Base-by-base conservation (phyloP, 2,329 filamentous ascomycete genomes). In the Botrytis tulipae region DNA sequence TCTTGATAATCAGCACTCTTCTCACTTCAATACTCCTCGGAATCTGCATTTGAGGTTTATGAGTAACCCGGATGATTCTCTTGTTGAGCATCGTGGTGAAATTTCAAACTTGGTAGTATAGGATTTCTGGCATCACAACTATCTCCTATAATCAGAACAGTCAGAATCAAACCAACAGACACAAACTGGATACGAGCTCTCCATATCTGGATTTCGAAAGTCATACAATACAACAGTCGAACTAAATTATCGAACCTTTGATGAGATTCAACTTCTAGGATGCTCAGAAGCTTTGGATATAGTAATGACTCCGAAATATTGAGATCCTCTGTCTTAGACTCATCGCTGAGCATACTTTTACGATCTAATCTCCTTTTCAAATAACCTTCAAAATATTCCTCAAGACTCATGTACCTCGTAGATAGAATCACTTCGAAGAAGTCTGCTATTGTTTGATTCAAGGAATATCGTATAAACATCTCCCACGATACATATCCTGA, bases 211-310 rank as follows among this genome's bases (percentile, higher is more conserved):
- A 51, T 7, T 51, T n/a, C 10, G 48, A 7, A n/a, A 51, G 48
- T 1, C n/a, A n/a, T 14, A 22, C 4, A n/a, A n/a, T 3, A 51
- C 4, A 51, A 2, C 9, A 48, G 3, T 25, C 0, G 4, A 12
- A 25, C 1, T 25, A n/a, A n/a, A n/a, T n/a, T 5, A 48, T 12
- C 9, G 22, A 12, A 12, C 12, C 9, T 25, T 48, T 4, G 22
- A 25, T 48, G 5, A 22, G 1, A 48, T 25, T 12, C 0, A 25
- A 48, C 22, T 48, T 48, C 9, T 12, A 4, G 10, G 46, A 12
- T 42, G 22, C 10, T 4, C 12, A 14, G 10, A 51, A 25, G 10
- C 9, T 48, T 48, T 25, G 46, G 4, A 48, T 25, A 10, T 12
- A 42, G 9, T 48, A 4, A 48, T 4, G 1, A 12, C 22, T 12